Evolutionary conservation across 1,284 basidiomycete species (phyloP), one percentile per base, ranked within the genome.

Genomic region (Cryptococcus sp.): DNA sequence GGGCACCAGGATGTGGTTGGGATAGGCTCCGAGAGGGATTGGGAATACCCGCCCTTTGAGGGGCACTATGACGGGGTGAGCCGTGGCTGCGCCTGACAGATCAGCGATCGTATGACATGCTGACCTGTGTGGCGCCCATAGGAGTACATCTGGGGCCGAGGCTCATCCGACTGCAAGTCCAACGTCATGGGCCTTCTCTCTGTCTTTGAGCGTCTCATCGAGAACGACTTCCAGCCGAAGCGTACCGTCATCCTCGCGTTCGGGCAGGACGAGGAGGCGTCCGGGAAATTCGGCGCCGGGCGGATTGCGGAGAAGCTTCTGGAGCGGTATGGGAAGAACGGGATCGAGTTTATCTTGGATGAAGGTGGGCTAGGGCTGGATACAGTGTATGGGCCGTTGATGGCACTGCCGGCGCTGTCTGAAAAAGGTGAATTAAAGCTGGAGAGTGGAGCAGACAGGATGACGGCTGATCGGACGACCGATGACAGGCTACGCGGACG

Each of bases 161-260:
- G 61, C 21, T 36, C 59, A 0, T 50, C 51, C 12, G 61, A 63
- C 46, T 55, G 53, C 45, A 63, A 63, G 24, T 50, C 52, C 15
- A 60, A 55, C 21, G 24, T 61, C 15, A 57, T 63, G 16, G 59
- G 50, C 4, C 44, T 58, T 20, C 52, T 63, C 8, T 50, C 59
- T 9, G 51, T 53, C 3, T 18, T 58, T 18, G 59, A 60, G 35
- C 51, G 43, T 16, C 50, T 63, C 7, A 33, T 59, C 9, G 40
- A 36, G n/a, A 37, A 23, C 13, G 53, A 46, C 4, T 85, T 83
- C 63, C 66, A 77, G 36, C 84, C 83, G 0, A 76, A 76, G 18
- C 79, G 67, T 39, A 64, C 60, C 2, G 47, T 68, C n/a, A 53
- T 68, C 13, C 50, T 68, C 13, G 61, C 52, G 11, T 65, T 64